Percentiles rank a stretch among this genome's conserved stretches.
phyloP scores from a whole-genome alignment of 257 asterid genomes.

The Nicotiana tabacum region DNA sequence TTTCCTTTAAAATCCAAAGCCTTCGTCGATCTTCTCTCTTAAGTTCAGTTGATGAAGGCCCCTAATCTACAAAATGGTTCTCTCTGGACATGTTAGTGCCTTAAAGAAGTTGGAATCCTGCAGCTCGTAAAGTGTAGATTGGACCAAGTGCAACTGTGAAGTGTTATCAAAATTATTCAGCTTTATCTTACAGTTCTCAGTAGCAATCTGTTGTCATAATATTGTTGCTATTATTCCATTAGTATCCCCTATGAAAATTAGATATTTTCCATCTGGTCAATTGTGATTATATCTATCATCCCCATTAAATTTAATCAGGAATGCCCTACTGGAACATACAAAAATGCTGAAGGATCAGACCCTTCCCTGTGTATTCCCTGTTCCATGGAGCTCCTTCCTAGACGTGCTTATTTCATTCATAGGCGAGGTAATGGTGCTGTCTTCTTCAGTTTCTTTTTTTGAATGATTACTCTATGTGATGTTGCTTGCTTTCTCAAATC shows the following conservation, averaged over 20 bases:
- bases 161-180: neutral
- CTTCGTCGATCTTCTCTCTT: neutral
- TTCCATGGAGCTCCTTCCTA: conserved; percentile 65
- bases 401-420: conserved; percentile 75
- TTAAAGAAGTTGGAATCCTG: too few species aligned
- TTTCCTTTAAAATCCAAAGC: neutral
- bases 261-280: conserved; percentile 12
- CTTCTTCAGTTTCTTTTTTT: conserved; percentile 12
- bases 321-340: conserved; percentile 86
- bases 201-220: neutral
- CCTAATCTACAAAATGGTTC: too few species aligned
- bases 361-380: conserved; percentile 68
- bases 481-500: neutral
- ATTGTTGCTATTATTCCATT: neutral
- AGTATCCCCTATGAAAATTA: neutral
- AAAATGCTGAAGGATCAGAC: conserved; percentile 81
- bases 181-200: neutral
- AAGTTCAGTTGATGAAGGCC: neutral
- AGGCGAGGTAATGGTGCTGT: conserved; percentile 61
- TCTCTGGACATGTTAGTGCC: too few species aligned
- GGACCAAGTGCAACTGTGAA: too few species aligned
- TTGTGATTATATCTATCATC: conserved; percentile 14
- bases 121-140: too few species aligned
- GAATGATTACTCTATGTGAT: neutral
- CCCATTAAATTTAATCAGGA: conserved; percentile 40